phyloP scores from a whole-genome alignment of 805 yeast genomes.

The Isabelozyma rhagii region DNA sequence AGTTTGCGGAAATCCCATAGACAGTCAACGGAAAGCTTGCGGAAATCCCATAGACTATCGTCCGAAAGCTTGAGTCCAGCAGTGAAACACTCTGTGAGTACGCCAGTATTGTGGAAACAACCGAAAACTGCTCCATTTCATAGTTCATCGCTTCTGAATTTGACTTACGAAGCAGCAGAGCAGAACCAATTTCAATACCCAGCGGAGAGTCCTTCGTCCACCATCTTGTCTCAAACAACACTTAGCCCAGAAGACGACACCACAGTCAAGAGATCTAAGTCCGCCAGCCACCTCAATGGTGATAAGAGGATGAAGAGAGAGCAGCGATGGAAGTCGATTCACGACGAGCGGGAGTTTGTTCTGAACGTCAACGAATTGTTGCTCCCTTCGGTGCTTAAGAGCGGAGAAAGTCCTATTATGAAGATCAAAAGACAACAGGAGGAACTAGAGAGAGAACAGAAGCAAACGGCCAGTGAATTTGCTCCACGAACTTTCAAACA shows the following conservation, averaged over 20 bases:
- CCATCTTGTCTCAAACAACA: not conserved
- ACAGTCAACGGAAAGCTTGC: not conserved
- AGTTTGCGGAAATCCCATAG: not conserved
- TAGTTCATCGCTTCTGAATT: not conserved
- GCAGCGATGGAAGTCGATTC: slow-evolving; percentile 20
- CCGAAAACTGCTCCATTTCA: not conserved
- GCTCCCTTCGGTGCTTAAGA: slow-evolving; percentile 31
- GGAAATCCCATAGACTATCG: not conserved
- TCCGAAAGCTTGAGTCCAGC: not conserved
- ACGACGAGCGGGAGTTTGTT: slow-evolving; percentile 26
- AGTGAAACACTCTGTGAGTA: not conserved
- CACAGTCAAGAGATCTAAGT: slow-evolving; percentile 21
- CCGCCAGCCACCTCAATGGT: slow-evolving; percentile 16
- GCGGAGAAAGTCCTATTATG: slow-evolving; percentile 30
- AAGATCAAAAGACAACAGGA: slow-evolving; percentile 18
- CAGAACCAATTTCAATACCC: no score
- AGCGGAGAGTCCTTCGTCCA: not conserved
- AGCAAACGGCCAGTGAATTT: not conserved
- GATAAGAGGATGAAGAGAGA: slow-evolving; percentile 10
- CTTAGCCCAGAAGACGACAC: not conserved
- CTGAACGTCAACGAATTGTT: slow-evolving; percentile 26
- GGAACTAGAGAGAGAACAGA: not conserved
- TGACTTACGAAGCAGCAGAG: no score
- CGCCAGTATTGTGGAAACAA: not conserved
- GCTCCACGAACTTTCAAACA: no score